Base-by-base conservation (phyloP, 2,329 filamentous ascomycete genomes). In the Botrytis byssoidea region DNA sequence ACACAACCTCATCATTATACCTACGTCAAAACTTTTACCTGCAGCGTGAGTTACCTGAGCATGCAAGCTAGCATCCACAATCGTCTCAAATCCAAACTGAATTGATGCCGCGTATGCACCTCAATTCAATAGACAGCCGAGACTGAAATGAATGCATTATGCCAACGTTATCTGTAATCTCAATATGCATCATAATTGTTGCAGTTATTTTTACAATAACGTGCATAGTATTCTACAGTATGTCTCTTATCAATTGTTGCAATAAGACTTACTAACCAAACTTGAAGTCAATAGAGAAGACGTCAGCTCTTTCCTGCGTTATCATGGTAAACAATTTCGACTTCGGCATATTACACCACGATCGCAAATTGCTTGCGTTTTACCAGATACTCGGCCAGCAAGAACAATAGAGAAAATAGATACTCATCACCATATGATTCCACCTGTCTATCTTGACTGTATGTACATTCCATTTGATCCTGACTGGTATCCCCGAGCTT, bases 351-450 rank as follows among this genome's bases (percentile, higher is more conserved):
- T 67, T 20, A 67, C 70, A 35, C 60, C 61, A 59, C 48, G 40
- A n/a, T 46, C 29, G 2, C 35, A 57, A 9, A 25, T 48, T 3
- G 22, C 40, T 57, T 29, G n/a, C 2, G 35, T 29, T 46, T 65
- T 37, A 20, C n/a, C 55, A 5, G 25, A 8, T 29, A 10, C 18
- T 35, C 46, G 29, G 12, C 7, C 32, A 12, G 40, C 22, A 14
- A 44, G n/a, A 35, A 59, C 1, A 44, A 12, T 46, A 20, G 35
- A 59, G 48, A 67, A 67, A n/a, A 72, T 67, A 42, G 70, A 72
- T 51, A 60, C 61, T 22, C 48, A 67, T 35, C 70, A 72, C n/a
- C 70, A 67, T 46, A 72, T 67, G n/a, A 46, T 72, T 22, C 48
- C 70, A 2, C 48, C 46, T 14, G 48, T 44, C 25, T 72, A 72